Evolutionary conservation across 495 filamentous ascomycete species (phyloP).

Genomic region (Trichoderma reesei): DNA sequence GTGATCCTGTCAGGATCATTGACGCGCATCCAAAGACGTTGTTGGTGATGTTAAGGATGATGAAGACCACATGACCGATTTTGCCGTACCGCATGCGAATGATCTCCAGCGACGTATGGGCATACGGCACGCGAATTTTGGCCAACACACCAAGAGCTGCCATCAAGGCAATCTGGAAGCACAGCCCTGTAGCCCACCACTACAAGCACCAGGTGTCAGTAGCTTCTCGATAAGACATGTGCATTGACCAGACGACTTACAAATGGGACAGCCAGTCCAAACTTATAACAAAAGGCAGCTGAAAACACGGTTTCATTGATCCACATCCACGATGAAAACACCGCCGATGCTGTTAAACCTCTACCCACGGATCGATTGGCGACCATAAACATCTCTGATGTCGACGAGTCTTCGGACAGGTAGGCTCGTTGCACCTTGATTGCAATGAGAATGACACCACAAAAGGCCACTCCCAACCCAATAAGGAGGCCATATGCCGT

Average conservation of each 20-base stretch:
- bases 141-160: constrained; percentile 74
- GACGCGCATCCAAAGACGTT: constrained; percentile 65
- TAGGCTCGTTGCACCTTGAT: constrained; percentile 2
- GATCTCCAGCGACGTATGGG: constrained; percentile 52
- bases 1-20: constrained; percentile 61
- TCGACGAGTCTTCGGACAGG: not conserved
- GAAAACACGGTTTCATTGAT: constrained; percentile 1
- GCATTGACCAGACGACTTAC: not conserved
- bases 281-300: not conserved
- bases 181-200: constrained; percentile 54
- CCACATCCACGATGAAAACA: constrained; percentile 6
- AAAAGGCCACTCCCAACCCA: not conserved
- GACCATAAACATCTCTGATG: constrained; percentile 4
- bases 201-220: not conserved
- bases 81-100: constrained; percentile 29
- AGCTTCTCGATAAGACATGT: not conserved
- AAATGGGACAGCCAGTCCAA: not conserved
- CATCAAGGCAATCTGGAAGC: constrained; percentile 63
- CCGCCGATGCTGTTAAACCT: not conserved
- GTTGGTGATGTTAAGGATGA: constrained; percentile 58
- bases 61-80: constrained; percentile 54
- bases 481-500: constrained; percentile 33
- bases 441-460: not conserved
- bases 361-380: not conserved
- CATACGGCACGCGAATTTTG: constrained; percentile 65